A percentile compares a stretch with the other conserved stretches of the same genome.
Evolutionary conservation across 78 protist species (phyloP).

Genomic region (Cavenderia fasciculata): DNA sequence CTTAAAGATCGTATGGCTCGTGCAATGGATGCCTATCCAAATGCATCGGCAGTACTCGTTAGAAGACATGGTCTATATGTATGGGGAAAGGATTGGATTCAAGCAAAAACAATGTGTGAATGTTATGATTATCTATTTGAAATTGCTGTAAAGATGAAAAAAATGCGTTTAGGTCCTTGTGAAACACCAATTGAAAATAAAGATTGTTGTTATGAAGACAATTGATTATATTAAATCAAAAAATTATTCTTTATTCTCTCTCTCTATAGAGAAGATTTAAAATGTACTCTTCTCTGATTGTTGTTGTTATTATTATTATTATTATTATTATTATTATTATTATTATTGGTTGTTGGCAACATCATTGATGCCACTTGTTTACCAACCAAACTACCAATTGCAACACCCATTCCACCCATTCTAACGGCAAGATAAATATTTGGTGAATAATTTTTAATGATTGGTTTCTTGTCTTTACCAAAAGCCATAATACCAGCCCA

Average conservation of each 20-base stretch:
- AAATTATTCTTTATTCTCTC: too few species aligned
- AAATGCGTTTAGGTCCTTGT: constrained; percentile 73
- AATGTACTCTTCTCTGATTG: too few species aligned
- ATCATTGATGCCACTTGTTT: background rate
- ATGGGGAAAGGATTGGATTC: constrained; percentile 94
- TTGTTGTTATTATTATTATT: too few species aligned
- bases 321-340: too few species aligned
- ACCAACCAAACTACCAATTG: constrained; percentile 17
- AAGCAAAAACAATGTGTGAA: constrained; percentile 91
- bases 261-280: too few species aligned
- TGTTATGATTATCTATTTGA: constrained; percentile 92
- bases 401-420: constrained; percentile 63
- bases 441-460: background rate
- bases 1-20: constrained; percentile 74
- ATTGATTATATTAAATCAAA: too few species aligned
- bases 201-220: constrained; percentile 75
- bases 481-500: constrained; percentile 56
- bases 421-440: constrained; percentile 17
- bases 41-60: constrained; percentile 92
- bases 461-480: constrained; percentile 15
- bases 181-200: constrained; percentile 39
- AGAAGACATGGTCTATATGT: constrained; percentile 95
- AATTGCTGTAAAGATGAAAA: constrained; percentile 85
- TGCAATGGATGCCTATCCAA: constrained; percentile 89
- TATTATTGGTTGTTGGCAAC: too few species aligned